These are phyloP conservation scores for Panicum hallii DNA, from an alignment of 202 grass and related monocot genomes.

Conservation along the genomic window DNA sequence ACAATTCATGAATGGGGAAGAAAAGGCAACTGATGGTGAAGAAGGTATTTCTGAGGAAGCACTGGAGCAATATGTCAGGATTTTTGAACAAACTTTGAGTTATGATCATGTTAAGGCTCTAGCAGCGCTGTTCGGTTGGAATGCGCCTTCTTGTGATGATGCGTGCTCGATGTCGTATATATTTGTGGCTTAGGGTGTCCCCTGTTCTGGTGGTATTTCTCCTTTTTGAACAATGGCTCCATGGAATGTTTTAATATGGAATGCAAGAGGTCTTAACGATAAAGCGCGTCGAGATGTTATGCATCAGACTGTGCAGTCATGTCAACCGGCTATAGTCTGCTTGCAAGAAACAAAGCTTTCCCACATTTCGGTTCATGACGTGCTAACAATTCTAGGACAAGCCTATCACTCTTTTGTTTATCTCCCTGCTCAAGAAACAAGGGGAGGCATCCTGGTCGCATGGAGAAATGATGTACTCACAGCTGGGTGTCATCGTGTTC, in stretches of 20 bases:
- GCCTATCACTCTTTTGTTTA: background rate
- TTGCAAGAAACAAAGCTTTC: background rate
- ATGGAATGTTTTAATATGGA: background rate
- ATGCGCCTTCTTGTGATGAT: background rate
- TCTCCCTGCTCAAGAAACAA: background rate
- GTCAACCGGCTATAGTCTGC: background rate
- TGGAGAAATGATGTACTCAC: too few relatives aligned
- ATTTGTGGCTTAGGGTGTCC: too few relatives aligned
- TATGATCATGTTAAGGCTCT: background rate
- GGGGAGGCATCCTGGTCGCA: too few relatives aligned
- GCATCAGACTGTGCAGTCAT: background rate
- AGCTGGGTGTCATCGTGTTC: background rate
- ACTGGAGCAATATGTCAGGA: background rate
- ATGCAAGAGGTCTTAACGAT: background rate
- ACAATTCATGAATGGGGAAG: background rate
- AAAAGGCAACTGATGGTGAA: fast-evolving
- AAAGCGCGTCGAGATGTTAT: background rate
- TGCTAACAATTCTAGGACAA: background rate
- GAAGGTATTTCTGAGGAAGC: background rate
- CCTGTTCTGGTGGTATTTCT: too few relatives aligned
- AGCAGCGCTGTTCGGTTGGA: background rate
- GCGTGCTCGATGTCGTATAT: background rate
- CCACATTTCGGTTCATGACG: background rate
- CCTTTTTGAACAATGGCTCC: background rate
- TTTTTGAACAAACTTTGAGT: background rate